phyloP scores from a whole-genome alignment of 495 filamentous ascomycete genomes.

The Penicillium lividum region DNA sequence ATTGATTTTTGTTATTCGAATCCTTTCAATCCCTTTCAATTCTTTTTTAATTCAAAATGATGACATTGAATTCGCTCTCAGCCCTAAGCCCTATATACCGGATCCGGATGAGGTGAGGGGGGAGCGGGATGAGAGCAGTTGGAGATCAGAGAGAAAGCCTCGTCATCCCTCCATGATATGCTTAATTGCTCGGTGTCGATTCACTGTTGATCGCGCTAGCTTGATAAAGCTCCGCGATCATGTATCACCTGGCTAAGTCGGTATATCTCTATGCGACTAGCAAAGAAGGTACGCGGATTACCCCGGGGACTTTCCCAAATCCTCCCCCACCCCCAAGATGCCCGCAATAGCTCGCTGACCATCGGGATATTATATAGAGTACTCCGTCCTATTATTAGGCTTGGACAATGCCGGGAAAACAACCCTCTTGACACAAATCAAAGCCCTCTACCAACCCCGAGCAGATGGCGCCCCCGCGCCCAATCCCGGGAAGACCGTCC shows the following conservation, averaged over 20 bases:
- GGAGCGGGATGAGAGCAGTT: conserved; percentile 7
- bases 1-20: too few species aligned
- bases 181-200: neutral
- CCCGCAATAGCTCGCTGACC: neutral
- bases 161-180: conserved; percentile 27
- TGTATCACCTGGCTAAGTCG: conserved; percentile 97
- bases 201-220: conserved; percentile 21
- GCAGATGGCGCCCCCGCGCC: conserved; percentile 51
- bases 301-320: neutral
- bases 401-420: conserved; percentile 99
- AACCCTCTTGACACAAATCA: conserved; percentile 94
- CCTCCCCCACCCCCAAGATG: conserved; percentile 1
- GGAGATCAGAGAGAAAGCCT: conserved; percentile 1
- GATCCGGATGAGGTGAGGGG: conserved; percentile 26
- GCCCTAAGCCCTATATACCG: conserved; percentile 38
- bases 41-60: too few species aligned
- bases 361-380: conserved; percentile 62
- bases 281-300: conserved; percentile 71
- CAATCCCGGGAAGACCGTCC: conserved; percentile 74
- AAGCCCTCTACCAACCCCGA: conserved; percentile 75
- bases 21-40: too few species aligned
- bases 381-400: conserved; percentile 94
- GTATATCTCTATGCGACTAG: conserved; percentile 91
- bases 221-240: conserved; percentile 41
- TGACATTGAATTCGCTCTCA: neutral